Conservation (phyloP, 1,139 yeast genomes). For the Meyerozyma carpophila region DNA sequence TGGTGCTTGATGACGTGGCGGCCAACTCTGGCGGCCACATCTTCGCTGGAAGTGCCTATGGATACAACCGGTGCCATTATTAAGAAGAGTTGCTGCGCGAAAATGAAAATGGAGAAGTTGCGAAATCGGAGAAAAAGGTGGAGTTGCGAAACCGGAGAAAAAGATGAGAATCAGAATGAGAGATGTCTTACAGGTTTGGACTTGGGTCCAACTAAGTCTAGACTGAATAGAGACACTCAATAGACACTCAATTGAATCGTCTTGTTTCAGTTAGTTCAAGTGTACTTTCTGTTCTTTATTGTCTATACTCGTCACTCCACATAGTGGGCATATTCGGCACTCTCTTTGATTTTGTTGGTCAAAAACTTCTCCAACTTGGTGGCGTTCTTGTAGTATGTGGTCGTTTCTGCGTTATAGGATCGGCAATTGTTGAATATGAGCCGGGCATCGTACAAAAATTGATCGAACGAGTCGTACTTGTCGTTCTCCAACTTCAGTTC, state of each 20-base stretch:
- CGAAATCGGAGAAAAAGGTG: neutral
- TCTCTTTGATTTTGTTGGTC: constrained; percentile 73
- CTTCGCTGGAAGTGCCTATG: constrained; percentile 10
- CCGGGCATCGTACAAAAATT: constrained; percentile 83
- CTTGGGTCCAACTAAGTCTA: too few relatives aligned
- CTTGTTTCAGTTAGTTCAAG: neutral
- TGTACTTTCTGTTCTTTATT: too few relatives aligned
- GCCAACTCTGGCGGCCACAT: constrained; percentile 58
- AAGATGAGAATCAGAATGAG: neutral
- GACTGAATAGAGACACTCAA: too few relatives aligned
- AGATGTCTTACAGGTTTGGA: too few relatives aligned
- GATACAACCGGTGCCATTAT: neutral
- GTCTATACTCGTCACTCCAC: constrained; percentile 20
- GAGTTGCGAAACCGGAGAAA: neutral
- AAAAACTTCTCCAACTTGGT: constrained; percentile 87
- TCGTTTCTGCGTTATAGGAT: constrained; percentile 79
- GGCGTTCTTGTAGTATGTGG: constrained; percentile 88
- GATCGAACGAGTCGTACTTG: constrained; percentile 85
- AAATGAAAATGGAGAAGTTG: neutral
- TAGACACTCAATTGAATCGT: too few relatives aligned
- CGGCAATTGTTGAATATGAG: constrained; percentile 88
- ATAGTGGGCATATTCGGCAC: constrained; percentile 59
- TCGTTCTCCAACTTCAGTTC: constrained; percentile 90
- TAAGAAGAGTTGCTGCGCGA: neutral
- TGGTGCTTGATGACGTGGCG: constrained; percentile 50